Percentiles rank a stretch among this genome's conserved stretches.
phyloP scores from a whole-genome alignment of 331 rosid genomes.

The Pyracantha coccinea region DNA sequence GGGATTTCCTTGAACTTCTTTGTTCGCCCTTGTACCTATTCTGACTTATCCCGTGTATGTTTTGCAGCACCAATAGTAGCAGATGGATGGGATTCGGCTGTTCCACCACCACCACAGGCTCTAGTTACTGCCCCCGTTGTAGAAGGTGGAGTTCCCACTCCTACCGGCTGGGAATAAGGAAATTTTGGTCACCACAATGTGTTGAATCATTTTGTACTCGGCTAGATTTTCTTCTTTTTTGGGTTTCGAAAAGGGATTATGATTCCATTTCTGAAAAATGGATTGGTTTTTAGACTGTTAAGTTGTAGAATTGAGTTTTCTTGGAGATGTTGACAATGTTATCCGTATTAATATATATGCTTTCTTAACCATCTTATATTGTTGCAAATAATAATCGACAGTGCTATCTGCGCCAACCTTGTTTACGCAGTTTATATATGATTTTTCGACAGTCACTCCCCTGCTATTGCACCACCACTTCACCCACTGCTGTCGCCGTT shows the following conservation, averaged over 20 bases:
- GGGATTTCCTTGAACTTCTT: not conserved
- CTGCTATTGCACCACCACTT: too few species aligned
- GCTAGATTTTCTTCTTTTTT: not conserved
- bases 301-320: conserved; percentile 6
- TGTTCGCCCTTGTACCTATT: not conserved
- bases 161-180: conserved; percentile 28
- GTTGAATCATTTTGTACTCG: not conserved
- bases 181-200: not conserved
- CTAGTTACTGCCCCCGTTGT: conserved; percentile 4
- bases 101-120: conserved; percentile 32
- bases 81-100: conserved; percentile 56
- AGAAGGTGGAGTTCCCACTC: conserved; percentile 15
- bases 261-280: not conserved
- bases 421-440: too few species aligned
- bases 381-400: too few species aligned
- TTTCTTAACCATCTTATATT: not conserved
- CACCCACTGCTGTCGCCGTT: too few species aligned
- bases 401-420: too few species aligned
- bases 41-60: not conserved
- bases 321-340: not conserved
- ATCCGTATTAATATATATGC: not conserved
- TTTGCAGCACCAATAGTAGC: conserved; percentile 1
- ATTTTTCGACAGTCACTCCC: too few species aligned
- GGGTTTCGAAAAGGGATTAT: not conserved
- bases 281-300: not conserved